phyloP scores from a whole-genome alignment of 2,329 filamentous ascomycete species.

The Lachnellula subtilissima region DNA sequence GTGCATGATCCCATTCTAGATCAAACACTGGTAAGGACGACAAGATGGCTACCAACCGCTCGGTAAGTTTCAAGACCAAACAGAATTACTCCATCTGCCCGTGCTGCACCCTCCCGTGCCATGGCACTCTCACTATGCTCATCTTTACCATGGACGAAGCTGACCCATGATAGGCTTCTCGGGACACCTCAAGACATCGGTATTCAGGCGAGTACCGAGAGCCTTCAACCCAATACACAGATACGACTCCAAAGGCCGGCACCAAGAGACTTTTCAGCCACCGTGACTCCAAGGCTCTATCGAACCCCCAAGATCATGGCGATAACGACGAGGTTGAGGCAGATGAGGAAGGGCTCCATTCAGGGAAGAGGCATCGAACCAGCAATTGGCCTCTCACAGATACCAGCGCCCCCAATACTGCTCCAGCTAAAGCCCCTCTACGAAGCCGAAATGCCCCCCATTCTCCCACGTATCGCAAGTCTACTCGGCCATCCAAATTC shows the following conservation, averaged over 20 bases:
- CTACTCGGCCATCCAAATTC: slow-evolving; percentile 57
- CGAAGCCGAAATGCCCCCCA: slow-evolving; percentile 26
- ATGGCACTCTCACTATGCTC: not conserved
- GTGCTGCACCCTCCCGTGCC: slow-evolving; percentile 3
- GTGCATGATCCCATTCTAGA: slow-evolving; percentile 1
- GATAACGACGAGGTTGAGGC: slow-evolving; percentile 23
- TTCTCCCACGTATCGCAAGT: slow-evolving; percentile 30
- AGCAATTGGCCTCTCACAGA: slow-evolving; percentile 39
- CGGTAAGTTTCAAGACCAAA: slow-evolving; percentile 6
- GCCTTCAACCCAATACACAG: not conserved
- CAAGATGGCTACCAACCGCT: slow-evolving; percentile 6
- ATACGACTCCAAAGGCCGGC: slow-evolving; percentile 12
- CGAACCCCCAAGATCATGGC: slow-evolving; percentile 31
- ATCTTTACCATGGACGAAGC: not conserved
- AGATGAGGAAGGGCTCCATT: slow-evolving; percentile 27
- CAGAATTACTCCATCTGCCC: not conserved
- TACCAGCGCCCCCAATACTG: slow-evolving; percentile 3
- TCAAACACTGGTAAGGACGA: not conserved
- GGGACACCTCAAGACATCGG: slow-evolving; percentile 10
- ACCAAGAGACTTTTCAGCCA: slow-evolving; percentile 32
- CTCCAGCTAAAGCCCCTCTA: slow-evolving; percentile 12
- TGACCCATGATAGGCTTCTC: slow-evolving; percentile 5
- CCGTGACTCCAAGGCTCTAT: slow-evolving; percentile 17
- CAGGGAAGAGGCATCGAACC: slow-evolving; percentile 38
- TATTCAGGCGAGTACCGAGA: slow-evolving; percentile 7